Percentiles rank a stretch among this genome's conserved stretches.
Evolutionary conservation across 2,329 filamentous ascomycete species (phyloP).

Genomic region (Lachnum nothofagi): DNA sequence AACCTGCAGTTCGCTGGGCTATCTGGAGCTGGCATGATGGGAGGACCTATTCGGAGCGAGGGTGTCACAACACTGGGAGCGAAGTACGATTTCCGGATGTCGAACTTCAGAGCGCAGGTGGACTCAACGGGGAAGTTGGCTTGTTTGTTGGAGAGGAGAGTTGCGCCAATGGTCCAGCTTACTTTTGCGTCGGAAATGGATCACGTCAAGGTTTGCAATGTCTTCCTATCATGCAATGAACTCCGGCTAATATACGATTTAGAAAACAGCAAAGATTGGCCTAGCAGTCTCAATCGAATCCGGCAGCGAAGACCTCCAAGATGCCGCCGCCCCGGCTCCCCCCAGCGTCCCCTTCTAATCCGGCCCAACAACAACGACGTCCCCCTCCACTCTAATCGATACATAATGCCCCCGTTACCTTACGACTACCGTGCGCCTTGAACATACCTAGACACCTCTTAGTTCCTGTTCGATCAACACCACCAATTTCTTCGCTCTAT

Average conservation of each 20-base stretch:
- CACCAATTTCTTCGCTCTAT: slow-evolving; percentile 23
- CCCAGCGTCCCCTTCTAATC: slow-evolving; percentile 58
- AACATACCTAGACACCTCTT: slow-evolving; percentile 17
- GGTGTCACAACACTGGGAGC: slow-evolving; percentile 86
- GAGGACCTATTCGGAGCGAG: slow-evolving; percentile 71
- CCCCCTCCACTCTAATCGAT: slow-evolving; percentile 29
- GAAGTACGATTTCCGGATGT: slow-evolving; percentile 97
- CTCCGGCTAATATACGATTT: slow-evolving; percentile 26
- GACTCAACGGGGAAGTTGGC: slow-evolving; percentile 92
- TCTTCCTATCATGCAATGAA: neutral
- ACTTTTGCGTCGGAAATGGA: slow-evolving; percentile 96
- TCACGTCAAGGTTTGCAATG: slow-evolving; percentile 71
- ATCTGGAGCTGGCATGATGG: slow-evolving; percentile 64
- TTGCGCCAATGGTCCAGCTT: slow-evolving; percentile 85
- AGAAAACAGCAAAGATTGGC: slow-evolving; percentile 95
- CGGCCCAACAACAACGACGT: slow-evolving; percentile 4
- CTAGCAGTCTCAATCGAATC: slow-evolving; percentile 89
- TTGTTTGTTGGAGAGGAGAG: slow-evolving; percentile 90
- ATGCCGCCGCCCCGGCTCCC: slow-evolving; percentile 59
- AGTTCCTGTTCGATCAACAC: slow-evolving; percentile 10
- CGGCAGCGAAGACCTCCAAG: slow-evolving; percentile 77
- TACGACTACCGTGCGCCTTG: slow-evolving; percentile 6
- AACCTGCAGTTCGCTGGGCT: slow-evolving; percentile 74
- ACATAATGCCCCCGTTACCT: slow-evolving; percentile 26
- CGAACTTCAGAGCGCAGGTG: slow-evolving; percentile 90